Base-by-base conservation (phyloP, 2,329 filamentous ascomycete species). In the Emergomyces pasteurianus region DNA sequence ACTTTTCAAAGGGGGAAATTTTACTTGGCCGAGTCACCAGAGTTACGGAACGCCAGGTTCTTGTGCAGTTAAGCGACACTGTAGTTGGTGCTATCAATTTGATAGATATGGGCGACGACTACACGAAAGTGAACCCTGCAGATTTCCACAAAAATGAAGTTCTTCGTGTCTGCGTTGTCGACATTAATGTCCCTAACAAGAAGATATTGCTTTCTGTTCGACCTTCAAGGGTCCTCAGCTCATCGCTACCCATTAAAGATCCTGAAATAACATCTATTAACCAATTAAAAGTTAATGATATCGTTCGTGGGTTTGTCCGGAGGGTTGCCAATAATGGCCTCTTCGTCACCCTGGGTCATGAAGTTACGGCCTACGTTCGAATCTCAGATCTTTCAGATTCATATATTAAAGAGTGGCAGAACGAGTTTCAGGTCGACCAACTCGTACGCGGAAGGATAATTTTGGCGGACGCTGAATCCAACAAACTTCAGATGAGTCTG, bases 321-420 rank as follows among this genome's bases (percentile, higher is more conserved):
- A 90, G 90, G 66, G 85, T 97, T 49, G 83, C 89, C 0, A 90
- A 96, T 66, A 92, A 91, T 72, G 94, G 94, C 59, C 75, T 99
- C 1, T 96, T 96, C 68, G 83, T 99, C 54, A 82, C 86, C 31
- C 80, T 99, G 2, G 91, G 92, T 50, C 88, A 89, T 21, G 85
- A 87, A 64, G 81, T 96, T 21, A 89, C 88, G 57, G 92, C 86
- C 0, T 87, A 92, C 68, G 88, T 96, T 55, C 87, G 89, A 66
- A 87, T 97, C 59, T 84, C 88, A 10, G 92, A 97, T 72, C 81
- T 99, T 16, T 96, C 92, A 0, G 94, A 99, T 72, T 83, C 84
- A 8, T 99, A 86, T 72, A 77, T 99, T 68, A 97, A 97, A 74
- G 90, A 97, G 63, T 99, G 94, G 94, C 95, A 96, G 77, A 84